Base-by-base conservation (phyloP, 2,329 filamentous ascomycete genomes). In the Cytospora mali region DNA sequence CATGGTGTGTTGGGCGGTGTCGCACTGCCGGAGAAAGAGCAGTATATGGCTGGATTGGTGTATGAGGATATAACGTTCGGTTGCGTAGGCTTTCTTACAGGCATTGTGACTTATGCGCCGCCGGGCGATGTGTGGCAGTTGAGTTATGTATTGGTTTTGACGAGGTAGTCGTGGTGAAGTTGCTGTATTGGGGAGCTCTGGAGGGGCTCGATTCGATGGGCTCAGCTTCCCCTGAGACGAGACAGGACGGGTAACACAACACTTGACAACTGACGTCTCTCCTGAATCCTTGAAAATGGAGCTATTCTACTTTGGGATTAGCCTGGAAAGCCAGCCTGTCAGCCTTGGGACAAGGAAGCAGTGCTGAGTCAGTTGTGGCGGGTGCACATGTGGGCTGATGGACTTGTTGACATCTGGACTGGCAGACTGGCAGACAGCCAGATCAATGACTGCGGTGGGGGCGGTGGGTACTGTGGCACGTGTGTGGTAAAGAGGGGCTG, bases 51-150 rank as follows among this genome's bases (percentile, higher is more conserved):
- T 3, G 48, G 46, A 27, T 28, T n/a, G 21, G 21, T 18, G 23
- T 18, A 2, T 27, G n/a, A 13, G 18, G 13, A 3, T 23, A 18
- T 23, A 11, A 23, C 18, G 7, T 35, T 7, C 21, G 6, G 9
- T 21, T n/a, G n/a, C n/a, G n/a, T n/a, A 25, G 27, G 50, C 35
- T 16, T 31, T 46, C 65, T 54, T 64, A 69, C 68, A 64, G 68
- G 68, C 68, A 69, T 69, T 58, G 58, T 68, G 63, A 64, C 49
- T 63, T 51, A 25, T 62, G 55, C 56, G 55, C 61, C 35, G 35
- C 58, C 60, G n/a, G 55, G 62, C 62, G 49, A 63, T 65, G 51
- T 55, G 46, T 67, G 67, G 62, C 69, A 68, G 69, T 25, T 28
- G 29, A 48, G 50, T 18, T 54, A 28, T 46, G 46, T 18, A 33